Evolutionary conservation across 441 rosid species (phyloP).

Genomic region (Corymbia calophylla): DNA sequence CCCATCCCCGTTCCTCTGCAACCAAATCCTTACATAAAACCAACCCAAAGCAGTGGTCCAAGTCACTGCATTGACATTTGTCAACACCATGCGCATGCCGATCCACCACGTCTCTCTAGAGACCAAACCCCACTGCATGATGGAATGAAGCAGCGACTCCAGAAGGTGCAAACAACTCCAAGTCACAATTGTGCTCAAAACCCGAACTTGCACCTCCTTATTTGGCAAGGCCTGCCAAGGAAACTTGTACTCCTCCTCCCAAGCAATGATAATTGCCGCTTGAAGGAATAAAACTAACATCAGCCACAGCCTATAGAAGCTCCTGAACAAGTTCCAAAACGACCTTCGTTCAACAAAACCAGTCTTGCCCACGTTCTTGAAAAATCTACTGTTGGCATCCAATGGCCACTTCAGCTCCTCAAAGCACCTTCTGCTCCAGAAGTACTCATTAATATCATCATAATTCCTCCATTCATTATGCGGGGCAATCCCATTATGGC

Average conservation of each 20-base stretch:
- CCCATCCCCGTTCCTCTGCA: conserved; percentile 40
- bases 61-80: conserved; percentile 38
- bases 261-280: conserved; percentile 69
- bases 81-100: conserved; percentile 66
- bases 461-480: conserved; percentile 81
- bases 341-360: conserved; percentile 91
- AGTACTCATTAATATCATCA: conserved; percentile 86
- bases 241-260: conserved; percentile 43
- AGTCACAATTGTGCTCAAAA: conserved; percentile 60
- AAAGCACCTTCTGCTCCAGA: conserved; percentile 77
- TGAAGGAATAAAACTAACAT: conserved; percentile 76
- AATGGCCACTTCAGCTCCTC: conserved; percentile 77
- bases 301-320: conserved; percentile 86
- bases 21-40: conserved; percentile 61
- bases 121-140: conserved; percentile 47
- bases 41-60: conserved; percentile 58
- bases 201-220: conserved; percentile 48
- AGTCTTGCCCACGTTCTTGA: conserved; percentile 64
- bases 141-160: conserved; percentile 66
- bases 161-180: conserved; percentile 79
- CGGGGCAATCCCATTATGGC: conserved; percentile 61
- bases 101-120: conserved; percentile 61
- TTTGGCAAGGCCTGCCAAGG: conserved; percentile 57
- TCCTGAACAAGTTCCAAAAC: conserved; percentile 64
- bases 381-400: conserved; percentile 54